Conservation (phyloP, 768 basidiomycete genomes). For the Hydnum rufescens region DNA sequence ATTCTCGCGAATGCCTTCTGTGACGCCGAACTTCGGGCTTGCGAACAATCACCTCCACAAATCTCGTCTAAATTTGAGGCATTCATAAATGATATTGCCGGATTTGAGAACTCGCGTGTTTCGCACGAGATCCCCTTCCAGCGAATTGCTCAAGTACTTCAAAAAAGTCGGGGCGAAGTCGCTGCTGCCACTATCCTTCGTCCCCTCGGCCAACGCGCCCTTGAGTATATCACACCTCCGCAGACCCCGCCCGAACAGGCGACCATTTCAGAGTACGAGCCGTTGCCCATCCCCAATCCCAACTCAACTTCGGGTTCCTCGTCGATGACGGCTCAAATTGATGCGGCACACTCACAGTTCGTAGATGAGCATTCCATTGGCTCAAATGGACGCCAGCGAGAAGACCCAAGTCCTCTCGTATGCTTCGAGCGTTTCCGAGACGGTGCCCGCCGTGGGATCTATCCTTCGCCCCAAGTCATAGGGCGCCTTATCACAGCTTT, state of each 20-base stretch:
- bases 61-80: background rate
- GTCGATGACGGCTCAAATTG: constrained; percentile 10
- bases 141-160: background rate
- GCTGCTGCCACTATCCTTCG: background rate
- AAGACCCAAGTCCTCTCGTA: constrained; percentile 16
- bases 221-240: background rate
- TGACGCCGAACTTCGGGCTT: background rate
- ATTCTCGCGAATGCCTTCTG: background rate
- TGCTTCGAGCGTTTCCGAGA: constrained; percentile 33
- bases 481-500: constrained; percentile 46
- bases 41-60: background rate
- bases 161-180: background rate
- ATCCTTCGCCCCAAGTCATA: constrained; percentile 33
- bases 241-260: background rate
- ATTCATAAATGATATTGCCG: background rate
- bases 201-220: background rate
- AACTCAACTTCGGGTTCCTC: background rate
- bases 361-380: constrained; percentile 20
- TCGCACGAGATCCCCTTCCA: background rate
- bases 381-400: constrained; percentile 10
- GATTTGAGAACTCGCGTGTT: background rate
- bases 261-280: too few species aligned
- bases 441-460: constrained; percentile 25
- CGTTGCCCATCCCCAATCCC: background rate
- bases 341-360: constrained; percentile 15